Percentiles rank a stretch among this genome's conserved stretches.
phyloP scores from a whole-genome alignment of 768 basidiomycete genomes.

The Leccinum sublutescens region DNA sequence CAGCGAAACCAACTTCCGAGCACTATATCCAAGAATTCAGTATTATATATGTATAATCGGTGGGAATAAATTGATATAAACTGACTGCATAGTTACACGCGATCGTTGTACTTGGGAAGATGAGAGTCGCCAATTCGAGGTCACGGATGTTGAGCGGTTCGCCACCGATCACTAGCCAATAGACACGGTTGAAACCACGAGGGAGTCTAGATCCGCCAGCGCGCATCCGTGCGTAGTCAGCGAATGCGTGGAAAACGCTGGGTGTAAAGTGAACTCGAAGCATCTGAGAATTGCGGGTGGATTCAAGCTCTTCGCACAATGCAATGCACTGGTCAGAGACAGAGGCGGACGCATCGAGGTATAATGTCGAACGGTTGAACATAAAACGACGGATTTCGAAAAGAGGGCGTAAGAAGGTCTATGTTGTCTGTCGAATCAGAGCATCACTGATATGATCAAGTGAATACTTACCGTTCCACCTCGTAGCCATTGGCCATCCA shows the following conservation, averaged over 20 bases:
- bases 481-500: slow-evolving; percentile 18
- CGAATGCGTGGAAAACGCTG: slow-evolving; percentile 17
- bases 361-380: slow-evolving; percentile 17
- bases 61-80: not conserved
- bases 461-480: slow-evolving; percentile 9
- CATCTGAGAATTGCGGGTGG: slow-evolving; percentile 12
- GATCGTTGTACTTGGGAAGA: slow-evolving; percentile 14
- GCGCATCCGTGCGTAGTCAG: slow-evolving; percentile 12
- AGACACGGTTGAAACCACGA: slow-evolving; percentile 17
- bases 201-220: slow-evolving; percentile 11
- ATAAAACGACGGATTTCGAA: slow-evolving; percentile 20
- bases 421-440: not conserved
- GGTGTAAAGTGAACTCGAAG: slow-evolving; percentile 17
- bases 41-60: not conserved
- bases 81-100: slow-evolving; percentile 17
- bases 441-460: not conserved
- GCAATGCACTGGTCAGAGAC: slow-evolving; percentile 11
- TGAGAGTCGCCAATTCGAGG: slow-evolving; percentile 10
- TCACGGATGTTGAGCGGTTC: slow-evolving; percentile 11
- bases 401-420: slow-evolving; percentile 18
- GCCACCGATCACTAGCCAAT: slow-evolving; percentile 19
- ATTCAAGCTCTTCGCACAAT: slow-evolving; percentile 12
- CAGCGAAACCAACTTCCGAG: slow-evolving; percentile 17
- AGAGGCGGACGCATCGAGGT: slow-evolving; percentile 10
- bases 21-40: slow-evolving; percentile 2